phyloP scores from a whole-genome alignment of 1,284 basidiomycete species.

The Pisolithus thermaeus region DNA sequence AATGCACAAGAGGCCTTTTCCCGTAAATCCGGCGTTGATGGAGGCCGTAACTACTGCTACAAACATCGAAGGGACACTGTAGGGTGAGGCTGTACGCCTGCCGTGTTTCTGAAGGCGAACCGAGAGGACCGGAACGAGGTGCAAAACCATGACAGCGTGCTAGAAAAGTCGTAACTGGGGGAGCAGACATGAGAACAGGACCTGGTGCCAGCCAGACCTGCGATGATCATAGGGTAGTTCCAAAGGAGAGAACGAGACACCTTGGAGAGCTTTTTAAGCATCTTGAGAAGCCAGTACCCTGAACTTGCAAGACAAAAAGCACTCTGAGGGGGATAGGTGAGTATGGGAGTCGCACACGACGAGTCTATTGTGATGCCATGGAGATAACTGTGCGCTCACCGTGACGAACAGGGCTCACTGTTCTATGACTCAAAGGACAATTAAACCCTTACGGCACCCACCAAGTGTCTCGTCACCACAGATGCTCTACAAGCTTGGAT shows the following conservation, averaged over 20 bases:
- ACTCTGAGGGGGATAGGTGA: conserved; percentile 4
- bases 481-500: no score
- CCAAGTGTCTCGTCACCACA: no score
- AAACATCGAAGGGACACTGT: conserved; percentile 6
- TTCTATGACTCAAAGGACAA: no score
- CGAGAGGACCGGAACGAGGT: conserved; percentile 25
- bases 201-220: conserved; percentile 26
- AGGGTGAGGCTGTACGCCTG: background rate
- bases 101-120: conserved; percentile 19
- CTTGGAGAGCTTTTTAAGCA: conserved; percentile 19
- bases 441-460: conserved; percentile 12
- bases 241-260: background rate
- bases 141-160: conserved; percentile 22
- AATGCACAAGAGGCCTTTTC: background rate
- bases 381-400: conserved; percentile 7
- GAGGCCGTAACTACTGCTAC: conserved; percentile 11
- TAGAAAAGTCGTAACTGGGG: conserved; percentile 23
- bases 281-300: background rate
- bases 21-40: background rate
- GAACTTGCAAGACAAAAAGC: conserved; percentile 18
- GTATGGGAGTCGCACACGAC: conserved; percentile 18
- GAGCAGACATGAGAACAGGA: conserved; percentile 13
- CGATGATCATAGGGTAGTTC: conserved; percentile 10
- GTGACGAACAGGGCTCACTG: conserved; percentile 3
- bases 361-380: conserved; percentile 28